These are phyloP conservation scores for Linnemannia zychae DNA, from an alignment of 192 early-diverging fungal genomes.

Conservation along the genomic window DNA sequence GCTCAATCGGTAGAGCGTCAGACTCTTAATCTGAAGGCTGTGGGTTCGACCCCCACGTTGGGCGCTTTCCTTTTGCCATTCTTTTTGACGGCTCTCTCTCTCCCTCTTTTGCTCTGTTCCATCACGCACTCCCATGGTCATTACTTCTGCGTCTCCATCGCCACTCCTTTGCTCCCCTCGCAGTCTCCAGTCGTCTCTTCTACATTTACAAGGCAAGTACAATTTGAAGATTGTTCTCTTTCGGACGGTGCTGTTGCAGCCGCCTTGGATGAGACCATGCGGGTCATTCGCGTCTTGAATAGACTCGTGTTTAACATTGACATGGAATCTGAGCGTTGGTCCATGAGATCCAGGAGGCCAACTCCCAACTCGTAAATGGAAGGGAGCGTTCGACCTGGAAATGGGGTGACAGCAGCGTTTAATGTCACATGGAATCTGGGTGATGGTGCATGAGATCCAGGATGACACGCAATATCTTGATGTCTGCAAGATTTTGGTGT, in stretches of 20 bases:
- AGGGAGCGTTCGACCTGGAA: slow-evolving; percentile 23
- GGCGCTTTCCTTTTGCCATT: slow-evolving; percentile 56
- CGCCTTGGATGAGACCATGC: slow-evolving; percentile 38
- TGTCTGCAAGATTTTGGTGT: slow-evolving; percentile 15
- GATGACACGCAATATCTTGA: slow-evolving; percentile 16
- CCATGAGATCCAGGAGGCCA: slow-evolving; percentile 30
- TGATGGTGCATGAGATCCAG: slow-evolving; percentile 41
- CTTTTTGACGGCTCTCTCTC: too few species aligned
- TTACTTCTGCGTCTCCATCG: too few species aligned
- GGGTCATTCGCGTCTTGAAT: neutral
- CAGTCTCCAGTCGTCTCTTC: neutral
- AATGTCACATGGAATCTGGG: slow-evolving; percentile 29
- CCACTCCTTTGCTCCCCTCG: too few species aligned
- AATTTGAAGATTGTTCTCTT: neutral
- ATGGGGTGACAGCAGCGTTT: slow-evolving; percentile 12
- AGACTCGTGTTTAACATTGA: slow-evolving; percentile 9
- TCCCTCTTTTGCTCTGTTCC: too few species aligned
- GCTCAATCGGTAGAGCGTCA: slow-evolving; percentile 89
- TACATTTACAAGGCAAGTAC: neutral
- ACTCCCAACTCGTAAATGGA: slow-evolving; percentile 4
- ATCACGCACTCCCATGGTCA: too few species aligned
- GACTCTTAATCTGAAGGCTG: slow-evolving; percentile 93
- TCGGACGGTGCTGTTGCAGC: neutral
- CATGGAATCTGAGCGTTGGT: slow-evolving; percentile 23
- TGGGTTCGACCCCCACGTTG: slow-evolving; percentile 89